These are phyloP conservation scores for Lasiodiplodia sp. DNA, from an alignment of 2,329 filamentous ascomycete genomes.

Conservation along the genomic window DNA sequence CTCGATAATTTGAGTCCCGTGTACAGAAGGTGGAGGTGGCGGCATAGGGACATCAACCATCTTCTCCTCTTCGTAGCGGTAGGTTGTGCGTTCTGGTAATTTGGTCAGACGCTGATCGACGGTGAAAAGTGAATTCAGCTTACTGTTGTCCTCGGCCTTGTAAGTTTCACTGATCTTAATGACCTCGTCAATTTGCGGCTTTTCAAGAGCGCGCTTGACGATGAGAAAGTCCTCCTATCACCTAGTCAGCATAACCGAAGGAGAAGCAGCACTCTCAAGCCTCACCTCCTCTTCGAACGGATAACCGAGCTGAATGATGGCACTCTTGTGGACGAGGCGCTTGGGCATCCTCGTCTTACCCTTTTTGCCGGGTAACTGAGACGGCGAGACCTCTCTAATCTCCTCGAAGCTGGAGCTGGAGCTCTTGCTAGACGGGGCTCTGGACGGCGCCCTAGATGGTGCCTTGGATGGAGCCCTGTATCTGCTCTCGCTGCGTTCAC, in stretches of 20 bases:
- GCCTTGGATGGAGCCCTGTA: conserved; percentile 10
- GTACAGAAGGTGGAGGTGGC: conserved; percentile 17
- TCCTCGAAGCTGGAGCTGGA: conserved; percentile 48
- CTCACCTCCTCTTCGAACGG: conserved; percentile 85
- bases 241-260: conserved; percentile 42
- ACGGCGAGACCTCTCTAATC: conserved; percentile 41
- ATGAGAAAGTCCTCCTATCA: conserved; percentile 78
- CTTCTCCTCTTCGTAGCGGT: conserved; percentile 29
- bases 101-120: conserved; percentile 43
- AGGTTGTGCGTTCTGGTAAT: conserved; percentile 23
- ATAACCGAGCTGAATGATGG: conserved; percentile 84
- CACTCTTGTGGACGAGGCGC: conserved; percentile 79
- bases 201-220: conserved; percentile 83
- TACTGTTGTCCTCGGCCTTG: conserved; percentile 52
- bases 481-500: conserved; percentile 34
- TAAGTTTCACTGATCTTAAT: conserved; percentile 83
- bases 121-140: conserved; percentile 31
- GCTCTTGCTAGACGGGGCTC: conserved; percentile 26
- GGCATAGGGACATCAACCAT: conserved; percentile 30
- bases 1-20: conserved; percentile 21
- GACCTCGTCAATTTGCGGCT: conserved; percentile 90
- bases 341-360: conserved; percentile 90
- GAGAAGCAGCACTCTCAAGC: not conserved
- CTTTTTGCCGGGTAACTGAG: conserved; percentile 59
- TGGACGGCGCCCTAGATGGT: too few relatives aligned